phyloP scores from a whole-genome alignment of 306 rosid species.

The Quercus robur region DNA sequence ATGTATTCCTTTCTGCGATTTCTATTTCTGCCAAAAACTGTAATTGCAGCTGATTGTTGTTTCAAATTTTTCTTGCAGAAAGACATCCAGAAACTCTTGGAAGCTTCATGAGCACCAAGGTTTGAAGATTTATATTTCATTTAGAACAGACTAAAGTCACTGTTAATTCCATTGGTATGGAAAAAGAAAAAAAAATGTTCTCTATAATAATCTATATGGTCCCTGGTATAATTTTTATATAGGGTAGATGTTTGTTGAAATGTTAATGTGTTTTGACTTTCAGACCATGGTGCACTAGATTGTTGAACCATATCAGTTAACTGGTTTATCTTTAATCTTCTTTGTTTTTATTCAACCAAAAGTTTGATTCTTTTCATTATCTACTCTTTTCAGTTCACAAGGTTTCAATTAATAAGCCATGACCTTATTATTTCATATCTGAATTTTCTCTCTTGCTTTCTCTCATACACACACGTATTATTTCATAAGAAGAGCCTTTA shows the following conservation, averaged over 20 bases:
- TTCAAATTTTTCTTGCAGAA: constrained; percentile 58
- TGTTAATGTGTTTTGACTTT: background rate
- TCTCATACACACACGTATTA: background rate
- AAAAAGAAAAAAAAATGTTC: background rate
- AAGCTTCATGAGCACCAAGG: constrained; percentile 50
- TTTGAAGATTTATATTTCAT: constrained; percentile 1
- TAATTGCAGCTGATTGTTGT: background rate
- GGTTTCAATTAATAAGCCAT: background rate
- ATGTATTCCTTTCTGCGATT: background rate
- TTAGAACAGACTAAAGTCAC: constrained; percentile 25
- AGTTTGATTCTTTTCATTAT: background rate
- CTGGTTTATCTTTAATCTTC: background rate
- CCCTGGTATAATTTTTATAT: background rate
- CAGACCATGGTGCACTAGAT: background rate
- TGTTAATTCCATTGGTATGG: background rate
- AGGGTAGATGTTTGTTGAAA: background rate
- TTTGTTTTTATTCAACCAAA: background rate
- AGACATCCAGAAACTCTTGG: constrained; percentile 63
- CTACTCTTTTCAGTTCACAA: background rate
- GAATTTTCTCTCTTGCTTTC: background rate
- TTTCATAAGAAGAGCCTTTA: background rate
- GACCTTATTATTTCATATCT: background rate
- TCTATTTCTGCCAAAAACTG: background rate
- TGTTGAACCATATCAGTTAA: no score
- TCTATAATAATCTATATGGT: background rate